Evolutionary conservation across 306 rosid genomes (phyloP).

Genomic region (Chamaecrista fasciculata): DNA sequence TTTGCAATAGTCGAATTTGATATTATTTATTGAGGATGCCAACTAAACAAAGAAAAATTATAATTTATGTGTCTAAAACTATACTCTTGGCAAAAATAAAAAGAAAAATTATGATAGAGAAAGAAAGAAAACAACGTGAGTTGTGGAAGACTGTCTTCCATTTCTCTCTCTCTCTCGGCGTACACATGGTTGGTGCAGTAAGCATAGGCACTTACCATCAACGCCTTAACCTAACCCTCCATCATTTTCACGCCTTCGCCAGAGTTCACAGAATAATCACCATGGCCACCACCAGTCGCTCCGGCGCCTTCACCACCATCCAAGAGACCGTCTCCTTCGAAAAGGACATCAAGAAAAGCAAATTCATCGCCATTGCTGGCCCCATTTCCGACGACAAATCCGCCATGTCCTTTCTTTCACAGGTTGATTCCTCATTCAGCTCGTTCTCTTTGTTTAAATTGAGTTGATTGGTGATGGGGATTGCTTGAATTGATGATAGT

Average conservation of each 20-base stretch:
- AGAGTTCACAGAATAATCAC: slow-evolving; percentile 39
- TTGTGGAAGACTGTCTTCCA: too few species aligned
- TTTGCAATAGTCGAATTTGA: too few species aligned
- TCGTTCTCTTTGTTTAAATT: background rate
- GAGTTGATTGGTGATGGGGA: background rate
- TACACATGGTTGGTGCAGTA: slow-evolving; percentile 41
- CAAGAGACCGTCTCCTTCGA: slow-evolving; percentile 60
- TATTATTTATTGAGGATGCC: too few species aligned
- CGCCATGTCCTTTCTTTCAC: slow-evolving; percentile 78
- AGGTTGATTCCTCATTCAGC: slow-evolving; percentile 35
- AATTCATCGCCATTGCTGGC: slow-evolving; percentile 85
- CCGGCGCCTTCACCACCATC: slow-evolving; percentile 66
- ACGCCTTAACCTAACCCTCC: slow-evolving; percentile 25
- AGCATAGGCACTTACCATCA: slow-evolving; percentile 26
- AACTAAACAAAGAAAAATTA: too few species aligned
- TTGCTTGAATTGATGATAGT: background rate
- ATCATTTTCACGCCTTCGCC: slow-evolving; percentile 37
- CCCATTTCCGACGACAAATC: slow-evolving; percentile 71
- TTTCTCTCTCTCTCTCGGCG: too few species aligned
- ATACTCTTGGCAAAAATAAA: too few species aligned
- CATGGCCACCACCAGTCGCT: slow-evolving; percentile 45
- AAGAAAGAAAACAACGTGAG: too few species aligned
- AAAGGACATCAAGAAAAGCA: slow-evolving; percentile 81
- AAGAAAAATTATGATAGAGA: too few species aligned
- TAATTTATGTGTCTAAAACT: too few species aligned